Evolutionary conservation across 768 basidiomycete species (phyloP).

Genomic region (Lactifluus pinguis): DNA sequence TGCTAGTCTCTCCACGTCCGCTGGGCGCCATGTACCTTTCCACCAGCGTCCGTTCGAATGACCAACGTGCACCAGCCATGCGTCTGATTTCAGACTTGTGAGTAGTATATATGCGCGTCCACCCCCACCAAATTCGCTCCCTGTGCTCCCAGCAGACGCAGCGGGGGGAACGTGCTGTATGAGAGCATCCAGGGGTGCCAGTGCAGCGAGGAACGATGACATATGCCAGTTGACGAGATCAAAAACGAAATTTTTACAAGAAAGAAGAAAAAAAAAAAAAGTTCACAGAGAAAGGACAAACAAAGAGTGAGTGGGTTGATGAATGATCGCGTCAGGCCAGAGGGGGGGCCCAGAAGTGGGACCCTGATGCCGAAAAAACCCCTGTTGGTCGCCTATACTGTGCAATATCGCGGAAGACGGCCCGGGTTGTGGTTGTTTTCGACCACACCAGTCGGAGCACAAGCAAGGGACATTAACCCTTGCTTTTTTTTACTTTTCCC

Average conservation of each 20-base stretch:
- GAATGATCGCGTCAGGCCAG: not conserved
- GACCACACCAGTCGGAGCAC: too few species aligned
- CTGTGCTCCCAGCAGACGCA: not conserved
- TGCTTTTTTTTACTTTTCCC: too few species aligned
- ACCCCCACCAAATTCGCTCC: not conserved
- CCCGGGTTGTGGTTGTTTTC: not conserved
- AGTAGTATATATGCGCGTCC: not conserved
- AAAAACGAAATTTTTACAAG: slow-evolving; percentile 3
- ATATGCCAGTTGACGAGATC: not conserved
- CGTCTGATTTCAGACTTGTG: not conserved
- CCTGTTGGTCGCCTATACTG: not conserved
- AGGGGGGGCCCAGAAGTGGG: too few species aligned
- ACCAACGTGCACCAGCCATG: slow-evolving; percentile 10
- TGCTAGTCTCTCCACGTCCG: slow-evolving; percentile 1
- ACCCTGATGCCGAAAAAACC: too few species aligned
- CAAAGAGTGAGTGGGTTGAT: not conserved
- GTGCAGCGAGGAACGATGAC: slow-evolving; percentile 5
- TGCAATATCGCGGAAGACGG: not conserved
- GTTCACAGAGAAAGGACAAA: not conserved
- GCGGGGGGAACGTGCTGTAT: not conserved
- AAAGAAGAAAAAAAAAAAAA: not conserved
- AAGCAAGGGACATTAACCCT: too few species aligned
- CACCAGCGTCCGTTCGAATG: slow-evolving; percentile 13
- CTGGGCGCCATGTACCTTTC: slow-evolving; percentile 5
- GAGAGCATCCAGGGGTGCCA: slow-evolving; percentile 10